Conservation (phyloP, 352 stramenopile genomes). For the Phytopythium sindhum region DNA sequence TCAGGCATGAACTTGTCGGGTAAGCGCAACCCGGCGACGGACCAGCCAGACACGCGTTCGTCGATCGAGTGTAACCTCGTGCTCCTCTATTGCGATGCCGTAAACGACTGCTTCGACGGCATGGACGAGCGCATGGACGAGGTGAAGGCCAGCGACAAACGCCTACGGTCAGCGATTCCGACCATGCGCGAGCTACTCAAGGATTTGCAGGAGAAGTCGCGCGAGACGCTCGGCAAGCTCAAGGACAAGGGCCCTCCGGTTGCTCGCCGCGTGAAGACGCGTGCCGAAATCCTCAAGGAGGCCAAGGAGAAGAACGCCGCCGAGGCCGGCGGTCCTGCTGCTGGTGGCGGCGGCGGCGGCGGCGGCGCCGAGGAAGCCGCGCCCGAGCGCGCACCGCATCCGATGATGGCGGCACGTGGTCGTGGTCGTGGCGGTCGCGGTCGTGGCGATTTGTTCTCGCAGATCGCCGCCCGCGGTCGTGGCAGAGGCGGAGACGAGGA, state of each 20-base stretch:
- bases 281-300: constrained; percentile 79
- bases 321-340: constrained; percentile 30
- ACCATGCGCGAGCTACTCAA: constrained; percentile 53
- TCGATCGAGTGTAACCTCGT: constrained; percentile 68
- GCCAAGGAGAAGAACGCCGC: constrained; percentile 84
- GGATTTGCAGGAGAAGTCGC: constrained; percentile 66
- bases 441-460: constrained; percentile 48
- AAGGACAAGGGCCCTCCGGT: constrained; percentile 64
- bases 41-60: constrained; percentile 71
- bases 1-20: constrained; percentile 86
- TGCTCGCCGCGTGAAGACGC: constrained; percentile 61
- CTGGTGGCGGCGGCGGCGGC: constrained; percentile 6
- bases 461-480: constrained; percentile 45
- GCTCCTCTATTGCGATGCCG: constrained; percentile 57
- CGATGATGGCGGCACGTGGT: constrained; percentile 41
- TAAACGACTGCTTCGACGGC: constrained; percentile 70
- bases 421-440: constrained; percentile 25
- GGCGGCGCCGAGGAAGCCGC: constrained; percentile 15
- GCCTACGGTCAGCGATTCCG: constrained; percentile 62
- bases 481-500: constrained; percentile 37
- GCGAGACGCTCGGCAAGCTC: constrained; percentile 42
- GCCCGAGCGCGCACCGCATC: constrained; percentile 34
- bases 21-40: constrained; percentile 65
- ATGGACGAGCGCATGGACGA: constrained; percentile 84
- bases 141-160: constrained; percentile 80